Evolutionary conservation across 345 rosid species (phyloP).

Genomic region (Cardiospermum halicacabum): DNA sequence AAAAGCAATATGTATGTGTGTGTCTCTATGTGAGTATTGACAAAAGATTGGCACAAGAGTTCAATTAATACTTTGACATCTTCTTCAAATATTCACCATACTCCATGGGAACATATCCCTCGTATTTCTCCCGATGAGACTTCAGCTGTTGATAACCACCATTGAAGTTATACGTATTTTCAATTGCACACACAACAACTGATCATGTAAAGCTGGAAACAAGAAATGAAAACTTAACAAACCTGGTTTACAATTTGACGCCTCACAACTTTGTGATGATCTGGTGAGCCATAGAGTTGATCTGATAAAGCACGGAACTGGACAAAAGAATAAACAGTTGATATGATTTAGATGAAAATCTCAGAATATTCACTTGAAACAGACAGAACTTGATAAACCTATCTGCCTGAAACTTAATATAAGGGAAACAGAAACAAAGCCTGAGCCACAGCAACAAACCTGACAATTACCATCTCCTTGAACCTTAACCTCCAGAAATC

Average conservation of each 20-base stretch:
- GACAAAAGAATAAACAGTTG: constrained; percentile 10
- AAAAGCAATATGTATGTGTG: constrained; percentile 2
- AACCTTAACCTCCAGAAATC: constrained; percentile 57
- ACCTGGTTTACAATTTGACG: constrained; percentile 63
- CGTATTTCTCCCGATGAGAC: constrained; percentile 53
- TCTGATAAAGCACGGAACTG: constrained; percentile 83
- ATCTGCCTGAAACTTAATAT: background rate
- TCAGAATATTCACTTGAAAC: background rate
- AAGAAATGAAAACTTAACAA: constrained; percentile 14
- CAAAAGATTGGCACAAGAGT: constrained; percentile 10
- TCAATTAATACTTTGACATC: constrained; percentile 50
- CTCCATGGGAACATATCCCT: constrained; percentile 83
- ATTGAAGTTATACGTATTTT: constrained; percentile 10
- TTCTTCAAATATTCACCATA: constrained; percentile 65
- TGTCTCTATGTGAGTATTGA: too few relatives aligned
- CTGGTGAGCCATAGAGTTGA: constrained; percentile 58
- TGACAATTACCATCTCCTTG: constrained; percentile 87
- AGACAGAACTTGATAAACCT: background rate
- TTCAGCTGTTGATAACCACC: constrained; percentile 45
- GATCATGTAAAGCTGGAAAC: background rate
- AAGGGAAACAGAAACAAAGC: background rate
- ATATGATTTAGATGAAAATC: background rate
- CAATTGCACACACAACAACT: background rate
- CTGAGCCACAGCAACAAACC: constrained; percentile 27
- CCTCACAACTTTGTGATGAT: constrained; percentile 56